phyloP scores from a whole-genome alignment of 768 basidiomycete genomes.

The Lactarius pseudohatsudake region DNA sequence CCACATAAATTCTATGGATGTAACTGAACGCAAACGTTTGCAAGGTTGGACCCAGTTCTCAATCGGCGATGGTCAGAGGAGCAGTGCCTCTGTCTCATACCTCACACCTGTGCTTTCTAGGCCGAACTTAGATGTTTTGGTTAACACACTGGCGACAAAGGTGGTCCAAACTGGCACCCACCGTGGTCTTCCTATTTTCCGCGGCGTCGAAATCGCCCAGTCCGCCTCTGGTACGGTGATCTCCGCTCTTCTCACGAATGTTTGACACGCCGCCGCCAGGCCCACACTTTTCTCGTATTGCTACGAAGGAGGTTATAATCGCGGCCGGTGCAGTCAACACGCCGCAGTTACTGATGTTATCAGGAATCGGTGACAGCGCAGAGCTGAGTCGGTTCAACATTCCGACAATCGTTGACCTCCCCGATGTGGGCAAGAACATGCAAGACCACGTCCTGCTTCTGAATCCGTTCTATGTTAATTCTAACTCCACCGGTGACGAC shows the following conservation, averaged over 20 bases:
- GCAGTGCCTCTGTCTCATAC: no score
- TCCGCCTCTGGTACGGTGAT: not conserved
- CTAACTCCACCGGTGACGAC: slow-evolving; percentile 16
- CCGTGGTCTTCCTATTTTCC: not conserved
- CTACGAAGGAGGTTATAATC: slow-evolving; percentile 20
- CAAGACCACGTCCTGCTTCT: slow-evolving; percentile 31
- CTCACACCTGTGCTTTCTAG: slow-evolving; percentile 2
- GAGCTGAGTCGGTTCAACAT: slow-evolving; percentile 31
- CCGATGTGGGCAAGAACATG: slow-evolving; percentile 36
- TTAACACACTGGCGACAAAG: not conserved
- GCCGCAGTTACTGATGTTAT: slow-evolving; percentile 33
- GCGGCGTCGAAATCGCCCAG: not conserved
- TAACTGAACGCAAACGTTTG: no score
- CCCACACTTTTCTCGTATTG: slow-evolving; percentile 26
- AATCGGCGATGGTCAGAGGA: no score
- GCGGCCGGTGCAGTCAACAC: slow-evolving; percentile 23
- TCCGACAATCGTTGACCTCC: slow-evolving; percentile 28
- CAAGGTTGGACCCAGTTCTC: no score
- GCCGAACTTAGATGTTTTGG: not conserved
- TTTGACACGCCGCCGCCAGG: not conserved
- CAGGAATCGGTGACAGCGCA: slow-evolving; percentile 33
- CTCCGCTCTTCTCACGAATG: not conserved
- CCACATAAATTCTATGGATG: not conserved
- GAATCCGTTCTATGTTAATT: slow-evolving; percentile 4
- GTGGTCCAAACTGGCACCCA: slow-evolving; percentile 2